Base-by-base conservation (phyloP, 139 green algal genomes). In the Chlamydomonas sp. region DNA sequence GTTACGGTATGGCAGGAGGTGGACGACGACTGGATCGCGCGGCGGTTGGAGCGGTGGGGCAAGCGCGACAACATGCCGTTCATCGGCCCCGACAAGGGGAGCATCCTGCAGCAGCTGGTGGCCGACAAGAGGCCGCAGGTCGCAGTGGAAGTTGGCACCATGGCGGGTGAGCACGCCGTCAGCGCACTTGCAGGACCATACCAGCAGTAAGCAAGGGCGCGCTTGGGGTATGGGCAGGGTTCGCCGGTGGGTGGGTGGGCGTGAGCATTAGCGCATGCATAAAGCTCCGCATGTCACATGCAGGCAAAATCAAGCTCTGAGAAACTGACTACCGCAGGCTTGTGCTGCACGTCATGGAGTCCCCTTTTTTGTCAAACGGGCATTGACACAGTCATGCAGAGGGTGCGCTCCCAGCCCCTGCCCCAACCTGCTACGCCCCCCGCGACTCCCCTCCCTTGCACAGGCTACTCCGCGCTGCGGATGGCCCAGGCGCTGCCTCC, bases 11-110 rank as follows among this genome's bases (percentile, higher is more conserved):
- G n/a, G n/a, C 80, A 85, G 72, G 80, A 93, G 90, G 94, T 96
- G 59, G 88, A 96, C 67, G 93, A 94, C 68, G 91, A 95, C 16
- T 96, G 93, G 93, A 96, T 96, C 63, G n/a, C 95, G 18, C 79
- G 93, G 66, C 76, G 92, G 8, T 80, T 96, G 61, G 93, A 96
- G 89, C 89, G 90, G 16, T 96, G 93, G 93, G 94, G 92, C 12
- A 78, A 74, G 63, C 71, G 85, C n/a, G 94, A 96, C 71, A 63
- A 78, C 58, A 94, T 96, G 91, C 94, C 94, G 0, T 93, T 95
- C 83, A 61, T 96, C 4, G 94, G 94, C 0, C 94, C 92, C 4
- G 74, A 93, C 66, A 96, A 96, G 89, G 93, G 88, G 0, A 86
- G 86, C 5, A 82, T 96, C 4, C 86, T 96, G 87, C 88, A 93